Conservation (phyloP, 2,329 filamentous ascomycete genomes). For the Venturia effusa region DNA sequence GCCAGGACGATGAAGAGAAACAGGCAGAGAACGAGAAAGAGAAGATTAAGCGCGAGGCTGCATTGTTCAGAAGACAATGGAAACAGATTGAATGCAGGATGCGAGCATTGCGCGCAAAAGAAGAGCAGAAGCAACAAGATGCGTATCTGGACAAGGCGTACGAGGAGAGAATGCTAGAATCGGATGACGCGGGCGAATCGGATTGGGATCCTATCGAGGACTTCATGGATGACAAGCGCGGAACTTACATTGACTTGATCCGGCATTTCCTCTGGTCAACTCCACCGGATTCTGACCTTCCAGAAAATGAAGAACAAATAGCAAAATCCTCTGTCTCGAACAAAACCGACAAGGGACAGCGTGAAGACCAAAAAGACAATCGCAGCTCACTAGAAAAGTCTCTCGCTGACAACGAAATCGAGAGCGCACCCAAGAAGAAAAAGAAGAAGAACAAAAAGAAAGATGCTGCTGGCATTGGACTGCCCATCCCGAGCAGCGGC, state of each 20-base stretch:
- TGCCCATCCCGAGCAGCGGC: slow-evolving; percentile 14
- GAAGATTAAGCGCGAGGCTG: slow-evolving; percentile 38
- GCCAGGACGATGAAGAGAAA: slow-evolving; percentile 35
- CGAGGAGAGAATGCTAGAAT: slow-evolving; percentile 29
- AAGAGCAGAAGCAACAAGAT: slow-evolving; percentile 34
- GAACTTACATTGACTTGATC: slow-evolving; percentile 34
- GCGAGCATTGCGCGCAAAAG: slow-evolving; percentile 27
- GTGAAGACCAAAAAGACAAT: background rate
- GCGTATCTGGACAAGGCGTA: slow-evolving; percentile 33
- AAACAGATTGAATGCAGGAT: slow-evolving; percentile 33
- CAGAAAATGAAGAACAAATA: slow-evolving; percentile 4
- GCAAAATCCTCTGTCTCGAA: slow-evolving; percentile 11
- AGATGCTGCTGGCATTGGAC: slow-evolving; percentile 18
- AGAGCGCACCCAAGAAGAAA: slow-evolving; percentile 11
- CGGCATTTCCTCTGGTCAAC: slow-evolving; percentile 36
- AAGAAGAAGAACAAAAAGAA: slow-evolving; percentile 25
- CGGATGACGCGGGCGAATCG: slow-evolving; percentile 20
- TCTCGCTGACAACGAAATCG: background rate
- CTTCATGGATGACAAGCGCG: slow-evolving; percentile 33
- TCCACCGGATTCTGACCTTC: background rate
- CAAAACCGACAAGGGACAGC: background rate
- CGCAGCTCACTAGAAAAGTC: background rate
- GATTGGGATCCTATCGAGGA: slow-evolving; percentile 41
- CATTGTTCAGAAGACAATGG: slow-evolving; percentile 37
- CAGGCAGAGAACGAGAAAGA: slow-evolving; percentile 37